A percentile compares a stretch with the other conserved stretches of the same genome.
phyloP scores from a whole-genome alignment of 441 rosid species.

The Metrosideros polymorpha region DNA sequence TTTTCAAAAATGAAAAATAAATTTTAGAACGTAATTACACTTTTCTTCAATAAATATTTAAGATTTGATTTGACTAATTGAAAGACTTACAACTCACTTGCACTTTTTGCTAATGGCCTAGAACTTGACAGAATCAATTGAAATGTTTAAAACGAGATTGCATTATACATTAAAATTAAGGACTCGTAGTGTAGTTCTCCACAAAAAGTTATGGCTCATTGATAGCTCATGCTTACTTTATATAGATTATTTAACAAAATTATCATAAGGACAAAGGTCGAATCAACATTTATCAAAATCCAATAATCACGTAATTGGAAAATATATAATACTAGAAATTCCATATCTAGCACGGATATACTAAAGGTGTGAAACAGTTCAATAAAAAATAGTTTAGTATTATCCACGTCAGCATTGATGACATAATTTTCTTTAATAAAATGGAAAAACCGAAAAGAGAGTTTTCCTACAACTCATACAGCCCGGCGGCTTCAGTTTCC shows the following conservation, averaged over 20 bases:
- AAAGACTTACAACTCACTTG: too few relatives aligned
- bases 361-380: background rate
- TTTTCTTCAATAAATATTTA: too few relatives aligned
- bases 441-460: accelerated
- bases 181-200: background rate
- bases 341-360: background rate
- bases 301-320: background rate
- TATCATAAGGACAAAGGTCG: background rate
- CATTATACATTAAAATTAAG: background rate
- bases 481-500: background rate
- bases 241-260: background rate
- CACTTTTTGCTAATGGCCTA: too few relatives aligned
- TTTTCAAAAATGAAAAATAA: too few relatives aligned
- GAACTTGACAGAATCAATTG: too few relatives aligned
- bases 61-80: too few relatives aligned
- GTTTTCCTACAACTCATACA: background rate
- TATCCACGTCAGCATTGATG: background rate
- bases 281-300: background rate
- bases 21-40: too few relatives aligned
- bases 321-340: background rate
- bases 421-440: background rate
- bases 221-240: background rate
- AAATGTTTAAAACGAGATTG: too few relatives aligned
- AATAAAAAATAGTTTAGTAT: accelerated
- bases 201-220: background rate